phyloP scores from a whole-genome alignment of 306 rosid species.

The Citrullus mucosospermus region DNA sequence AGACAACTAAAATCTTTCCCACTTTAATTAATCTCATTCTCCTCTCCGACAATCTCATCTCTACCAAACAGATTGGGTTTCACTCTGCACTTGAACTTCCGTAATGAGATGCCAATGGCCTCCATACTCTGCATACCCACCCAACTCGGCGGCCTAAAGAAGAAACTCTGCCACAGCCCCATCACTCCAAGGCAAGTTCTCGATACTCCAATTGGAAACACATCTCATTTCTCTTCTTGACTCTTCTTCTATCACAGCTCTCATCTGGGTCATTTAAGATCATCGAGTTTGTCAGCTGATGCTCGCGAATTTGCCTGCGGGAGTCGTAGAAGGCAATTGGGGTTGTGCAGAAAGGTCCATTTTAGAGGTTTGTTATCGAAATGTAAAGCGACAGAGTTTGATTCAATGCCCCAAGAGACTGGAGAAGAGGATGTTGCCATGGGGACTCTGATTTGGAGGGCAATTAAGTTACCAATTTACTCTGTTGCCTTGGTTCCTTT shows the following conservation, averaged over 20 bases:
- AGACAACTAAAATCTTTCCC: neutral
- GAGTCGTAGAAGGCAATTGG: neutral
- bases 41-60: neutral
- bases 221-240: neutral
- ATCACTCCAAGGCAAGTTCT: neutral
- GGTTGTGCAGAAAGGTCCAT: neutral
- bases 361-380: constrained; percentile 1
- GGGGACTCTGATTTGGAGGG: constrained; percentile 72
- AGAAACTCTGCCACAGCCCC: neutral
- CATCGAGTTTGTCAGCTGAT: neutral
- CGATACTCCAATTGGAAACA: neutral
- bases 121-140: neutral
- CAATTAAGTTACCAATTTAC: constrained; percentile 71
- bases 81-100: neutral
- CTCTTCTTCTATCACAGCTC: neutral
- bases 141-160: neutral
- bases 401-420: constrained; percentile 13
- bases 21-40: neutral
- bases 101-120: constrained; percentile 6
- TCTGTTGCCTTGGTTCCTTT: constrained; percentile 85
- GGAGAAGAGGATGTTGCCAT: constrained; percentile 26
- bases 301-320: neutral
- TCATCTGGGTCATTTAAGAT: neutral
- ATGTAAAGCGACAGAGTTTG: constrained; percentile 9
- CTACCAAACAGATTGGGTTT: neutral